phyloP scores from a whole-genome alignment of 1,284 basidiomycete species.

The Fistulina hepatica region DNA sequence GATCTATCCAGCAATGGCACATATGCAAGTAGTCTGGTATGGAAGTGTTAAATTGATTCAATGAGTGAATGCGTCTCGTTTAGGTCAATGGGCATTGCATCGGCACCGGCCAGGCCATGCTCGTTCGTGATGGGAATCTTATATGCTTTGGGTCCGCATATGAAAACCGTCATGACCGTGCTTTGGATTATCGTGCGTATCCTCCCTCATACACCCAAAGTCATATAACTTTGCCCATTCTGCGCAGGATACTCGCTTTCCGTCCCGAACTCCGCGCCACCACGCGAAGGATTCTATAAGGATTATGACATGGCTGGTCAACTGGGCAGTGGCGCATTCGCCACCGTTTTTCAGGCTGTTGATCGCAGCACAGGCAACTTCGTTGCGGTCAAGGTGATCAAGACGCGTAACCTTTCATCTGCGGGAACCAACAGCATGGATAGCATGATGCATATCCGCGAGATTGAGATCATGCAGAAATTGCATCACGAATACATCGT shows the following conservation, averaged over 20 bases:
- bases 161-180: slow-evolving; percentile 32
- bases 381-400: slow-evolving; percentile 73
- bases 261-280: slow-evolving; percentile 38
- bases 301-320: slow-evolving; percentile 55
- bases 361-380: slow-evolving; percentile 46
- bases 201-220: slow-evolving; percentile 16
- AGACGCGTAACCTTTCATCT: slow-evolving; percentile 23
- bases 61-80: slow-evolving; percentile 2
- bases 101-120: slow-evolving; percentile 40
- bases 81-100: slow-evolving; percentile 68
- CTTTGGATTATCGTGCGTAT: slow-evolving; percentile 48
- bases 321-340: slow-evolving; percentile 75
- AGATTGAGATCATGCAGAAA: slow-evolving; percentile 69
- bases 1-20: slow-evolving; percentile 82
- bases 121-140: slow-evolving; percentile 73
- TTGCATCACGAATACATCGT: slow-evolving; percentile 79
- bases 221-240: background rate
- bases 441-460: slow-evolving; percentile 51
- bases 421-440: no score
- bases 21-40: slow-evolving; percentile 59
- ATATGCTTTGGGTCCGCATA: slow-evolving; percentile 60
- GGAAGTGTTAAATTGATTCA: no score
- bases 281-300: slow-evolving; percentile 43
- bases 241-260: slow-evolving; percentile 18
- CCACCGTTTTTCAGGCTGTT: slow-evolving; percentile 65